Evolutionary conservation across 2,329 filamentous ascomycete genomes (phyloP).

Genomic region (Nothophaeocryptopus gaeumannii): DNA sequence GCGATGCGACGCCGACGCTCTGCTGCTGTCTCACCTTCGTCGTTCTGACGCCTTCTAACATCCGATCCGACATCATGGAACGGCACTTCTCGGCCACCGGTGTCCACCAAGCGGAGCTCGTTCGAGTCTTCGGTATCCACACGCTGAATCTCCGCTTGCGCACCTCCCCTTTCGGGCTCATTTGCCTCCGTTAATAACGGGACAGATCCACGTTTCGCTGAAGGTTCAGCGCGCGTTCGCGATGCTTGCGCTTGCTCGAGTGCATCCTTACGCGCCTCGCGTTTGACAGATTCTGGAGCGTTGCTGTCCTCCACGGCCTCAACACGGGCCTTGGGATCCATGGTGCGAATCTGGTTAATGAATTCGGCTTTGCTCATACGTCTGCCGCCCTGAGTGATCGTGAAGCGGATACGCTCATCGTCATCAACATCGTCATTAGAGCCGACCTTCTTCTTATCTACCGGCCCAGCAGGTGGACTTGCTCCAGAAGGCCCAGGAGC

Average conservation of each 20-base stretch:
- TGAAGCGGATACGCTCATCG: constrained; percentile 72
- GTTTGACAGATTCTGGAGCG: constrained; percentile 48
- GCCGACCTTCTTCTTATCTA: constrained; percentile 10
- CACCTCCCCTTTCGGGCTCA: constrained; percentile 15
- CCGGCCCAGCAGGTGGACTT: constrained; percentile 17
- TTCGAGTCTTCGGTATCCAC: constrained; percentile 42
- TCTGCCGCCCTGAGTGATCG: constrained; percentile 67
- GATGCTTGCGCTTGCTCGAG: constrained; percentile 30
- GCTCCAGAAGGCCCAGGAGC: constrained; percentile 15
- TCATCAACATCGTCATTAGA: constrained; percentile 52
- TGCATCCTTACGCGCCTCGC: constrained; percentile 45
- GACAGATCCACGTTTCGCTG: constrained; percentile 13
- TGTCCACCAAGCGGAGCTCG: constrained; percentile 46
- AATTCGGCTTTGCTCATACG: constrained; percentile 81
- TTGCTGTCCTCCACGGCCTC: constrained; percentile 49
- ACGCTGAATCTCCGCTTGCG: constrained; percentile 31
- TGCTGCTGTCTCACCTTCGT: constrained; percentile 36
- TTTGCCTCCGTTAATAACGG: constrained; percentile 26
- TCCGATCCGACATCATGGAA: constrained; percentile 45
- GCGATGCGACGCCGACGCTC: constrained; percentile 46
- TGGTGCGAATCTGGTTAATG: constrained; percentile 67
- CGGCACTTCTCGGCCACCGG: constrained; percentile 46
- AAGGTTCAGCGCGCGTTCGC: constrained; percentile 2
- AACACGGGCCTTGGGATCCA: constrained; percentile 64
- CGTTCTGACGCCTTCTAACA: constrained; percentile 22